Evolutionary conservation across 2,329 filamentous ascomycete species (phyloP).

Genomic region (Ophiosphaerella narmari): DNA sequence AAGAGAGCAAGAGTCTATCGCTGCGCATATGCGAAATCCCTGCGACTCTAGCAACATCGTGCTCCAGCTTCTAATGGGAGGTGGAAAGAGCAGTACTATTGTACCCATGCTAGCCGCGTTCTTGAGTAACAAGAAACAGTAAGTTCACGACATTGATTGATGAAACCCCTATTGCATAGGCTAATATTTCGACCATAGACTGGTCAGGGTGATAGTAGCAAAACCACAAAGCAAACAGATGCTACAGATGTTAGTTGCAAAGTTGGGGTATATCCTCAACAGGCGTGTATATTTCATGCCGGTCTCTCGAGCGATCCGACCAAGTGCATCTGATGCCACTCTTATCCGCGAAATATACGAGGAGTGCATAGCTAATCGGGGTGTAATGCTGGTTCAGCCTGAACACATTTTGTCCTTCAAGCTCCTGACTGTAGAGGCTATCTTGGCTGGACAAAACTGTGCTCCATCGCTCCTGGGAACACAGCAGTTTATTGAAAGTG

Average conservation of each 20-base stretch:
- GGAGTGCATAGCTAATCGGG: slow-evolving; percentile 56
- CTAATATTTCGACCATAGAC: slow-evolving; percentile 18
- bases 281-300: slow-evolving; percentile 62
- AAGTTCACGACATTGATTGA: slow-evolving; percentile 3
- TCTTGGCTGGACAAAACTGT: slow-evolving; percentile 36
- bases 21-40: slow-evolving; percentile 57
- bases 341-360: slow-evolving; percentile 48
- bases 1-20: slow-evolving; percentile 62
- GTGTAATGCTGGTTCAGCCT: slow-evolving; percentile 65
- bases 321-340: slow-evolving; percentile 37
- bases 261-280: slow-evolving; percentile 61
- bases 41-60: slow-evolving; percentile 27
- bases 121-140: slow-evolving; percentile 55
- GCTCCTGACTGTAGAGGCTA: slow-evolving; percentile 62
- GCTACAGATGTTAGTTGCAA: slow-evolving; percentile 58
- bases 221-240: slow-evolving; percentile 68
- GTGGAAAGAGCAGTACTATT: slow-evolving; percentile 40
- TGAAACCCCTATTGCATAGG: too few relatives aligned
- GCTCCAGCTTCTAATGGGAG: slow-evolving; percentile 44
- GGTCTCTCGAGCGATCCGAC: slow-evolving; percentile 58
- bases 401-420: slow-evolving; percentile 69
- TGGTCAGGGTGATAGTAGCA: slow-evolving; percentile 64
- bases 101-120: slow-evolving; percentile 38
- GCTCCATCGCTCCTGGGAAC: slow-evolving; percentile 47
- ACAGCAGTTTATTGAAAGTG: slow-evolving; percentile 52